Base-by-base conservation (phyloP, 2,329 filamentous ascomycete species). In the Neophaeococcomyces mojaviensis region DNA sequence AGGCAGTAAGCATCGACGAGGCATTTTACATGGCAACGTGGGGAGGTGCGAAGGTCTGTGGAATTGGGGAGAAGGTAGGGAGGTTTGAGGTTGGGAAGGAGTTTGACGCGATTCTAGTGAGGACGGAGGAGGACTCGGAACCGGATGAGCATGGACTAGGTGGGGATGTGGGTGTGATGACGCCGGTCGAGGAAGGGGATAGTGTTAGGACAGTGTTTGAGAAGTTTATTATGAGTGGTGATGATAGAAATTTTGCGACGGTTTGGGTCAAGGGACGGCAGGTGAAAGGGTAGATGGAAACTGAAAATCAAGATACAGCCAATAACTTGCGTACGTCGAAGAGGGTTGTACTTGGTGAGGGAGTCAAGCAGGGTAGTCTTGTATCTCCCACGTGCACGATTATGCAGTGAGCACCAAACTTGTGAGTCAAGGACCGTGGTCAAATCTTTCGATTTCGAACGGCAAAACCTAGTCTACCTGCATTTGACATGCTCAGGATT, bases 151-250 rank as follows among this genome's bases (percentile, higher is more conserved):
- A 10, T 5, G 35, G 35, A 38, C 16, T 22, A 20, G 35, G 16
- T 18, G 35, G 20, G 24, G 39, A 42, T 46, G 61, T 61, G 13
- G 71, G 72, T 0, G 61, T 74, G 2, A 79, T 77, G 67, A 70
- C 77, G 0, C 71, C 74, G 9, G 55, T 75, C 1, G 73, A 80
- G 50, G 69, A 74, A 0, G 63, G 61, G 0, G 78, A 82, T 41
- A 62, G 61, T 0, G 33, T 64, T 0, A 57, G 60, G 39, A 71
- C 63, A 0, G 63, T 79, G 15, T 76, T 81, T 48, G 77, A 82
- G 46, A 82, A 82, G 64, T 82, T 79, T 49, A 54, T 82, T 24
- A 81, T 82, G 76, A 81, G 78, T 2, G 79, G 77, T 0, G 79
- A 82, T 57, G 79, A 83, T 56, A 66, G 79, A 3, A 82, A 82